Conservation (phyloP, 2,329 filamentous ascomycete species). For the Tolypocladium inflatum region DNA sequence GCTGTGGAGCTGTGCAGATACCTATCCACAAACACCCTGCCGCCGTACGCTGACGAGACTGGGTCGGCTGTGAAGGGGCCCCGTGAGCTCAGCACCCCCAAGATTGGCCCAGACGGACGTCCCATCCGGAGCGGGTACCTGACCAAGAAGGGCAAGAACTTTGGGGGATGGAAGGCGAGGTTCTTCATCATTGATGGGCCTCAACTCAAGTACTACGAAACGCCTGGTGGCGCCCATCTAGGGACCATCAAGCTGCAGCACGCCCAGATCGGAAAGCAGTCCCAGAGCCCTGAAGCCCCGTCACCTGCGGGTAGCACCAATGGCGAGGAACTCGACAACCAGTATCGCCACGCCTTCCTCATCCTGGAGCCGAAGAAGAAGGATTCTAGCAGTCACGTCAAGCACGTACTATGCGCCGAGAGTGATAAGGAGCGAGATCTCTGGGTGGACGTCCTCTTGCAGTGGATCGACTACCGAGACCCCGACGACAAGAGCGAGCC, state of each 20-base stretch:
- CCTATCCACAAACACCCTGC: slow-evolving; percentile 59
- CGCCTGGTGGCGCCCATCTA: slow-evolving; percentile 78
- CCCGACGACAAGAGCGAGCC: slow-evolving; percentile 40
- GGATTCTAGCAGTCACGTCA: slow-evolving; percentile 77
- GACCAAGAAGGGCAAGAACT: slow-evolving; percentile 96
- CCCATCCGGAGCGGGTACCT: slow-evolving; percentile 80
- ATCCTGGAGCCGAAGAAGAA: slow-evolving; percentile 95
- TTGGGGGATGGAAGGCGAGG: slow-evolving; percentile 92
- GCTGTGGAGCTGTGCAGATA: slow-evolving; percentile 81
- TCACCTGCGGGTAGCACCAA: slow-evolving; percentile 46
- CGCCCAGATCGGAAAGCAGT: slow-evolving; percentile 92
- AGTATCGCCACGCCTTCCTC: slow-evolving; percentile 93
- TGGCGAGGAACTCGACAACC: slow-evolving; percentile 75
- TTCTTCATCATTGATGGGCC: slow-evolving; percentile 53
- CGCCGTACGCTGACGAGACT: slow-evolving; percentile 51
- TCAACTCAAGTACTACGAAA: slow-evolving; percentile 81
- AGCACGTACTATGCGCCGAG: slow-evolving; percentile 92
- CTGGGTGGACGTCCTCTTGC: slow-evolving; percentile 85
- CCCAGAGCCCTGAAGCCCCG: slow-evolving; percentile 36
- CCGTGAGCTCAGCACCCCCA: slow-evolving; percentile 19
- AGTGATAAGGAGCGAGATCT: slow-evolving; percentile 85
- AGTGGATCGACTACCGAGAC: slow-evolving; percentile 74
- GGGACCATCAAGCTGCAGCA: slow-evolving; percentile 87
- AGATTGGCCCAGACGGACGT: slow-evolving; percentile 51
- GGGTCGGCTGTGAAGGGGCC: slow-evolving; percentile 13